Percentiles rank a stretch among this genome's conserved stretches.
phyloP scores from a whole-genome alignment of 148 eudicot genomes.

The Rhododendron williamsianum region DNA sequence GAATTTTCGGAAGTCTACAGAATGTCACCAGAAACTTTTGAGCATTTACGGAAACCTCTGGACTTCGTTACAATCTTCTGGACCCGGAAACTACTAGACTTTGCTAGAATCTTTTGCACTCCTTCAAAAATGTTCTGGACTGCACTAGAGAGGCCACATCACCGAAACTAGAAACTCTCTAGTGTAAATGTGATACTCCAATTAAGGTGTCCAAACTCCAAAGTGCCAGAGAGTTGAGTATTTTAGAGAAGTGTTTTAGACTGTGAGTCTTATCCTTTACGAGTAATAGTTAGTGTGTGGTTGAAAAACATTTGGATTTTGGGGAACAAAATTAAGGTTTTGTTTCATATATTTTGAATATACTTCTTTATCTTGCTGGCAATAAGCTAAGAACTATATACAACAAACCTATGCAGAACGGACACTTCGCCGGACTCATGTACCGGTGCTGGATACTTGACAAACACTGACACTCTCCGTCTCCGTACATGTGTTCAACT shows the following conservation, averaged over 20 bases:
- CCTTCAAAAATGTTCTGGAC: too few species aligned
- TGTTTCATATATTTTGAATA: too few species aligned
- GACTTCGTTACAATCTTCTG: neutral
- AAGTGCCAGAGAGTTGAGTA: neutral
- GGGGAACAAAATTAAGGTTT: too few species aligned
- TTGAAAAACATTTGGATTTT: neutral
- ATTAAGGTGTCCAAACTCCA: neutral
- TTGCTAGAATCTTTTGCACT: too few species aligned
- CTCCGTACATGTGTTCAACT: neutral
- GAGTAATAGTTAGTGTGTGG: neutral
- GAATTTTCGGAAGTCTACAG: neutral
- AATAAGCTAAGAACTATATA: neutral
- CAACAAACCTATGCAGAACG: neutral
- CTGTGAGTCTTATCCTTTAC: neutral
- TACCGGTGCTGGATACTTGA: neutral
- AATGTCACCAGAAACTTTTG: neutral
- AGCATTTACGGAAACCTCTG: neutral
- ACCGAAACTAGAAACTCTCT: neutral
- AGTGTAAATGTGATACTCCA: neutral
- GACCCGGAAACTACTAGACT: neutral
- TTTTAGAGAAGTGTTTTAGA: neutral
- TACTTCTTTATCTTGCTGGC: neutral
- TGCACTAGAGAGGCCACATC: too few species aligned
- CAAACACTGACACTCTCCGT: neutral
- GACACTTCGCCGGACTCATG: neutral